Percentiles rank a stretch among this genome's conserved stretches.
phyloP scores from a whole-genome alignment of 805 yeast species.

The Hanseniaspora nectarophila region DNA sequence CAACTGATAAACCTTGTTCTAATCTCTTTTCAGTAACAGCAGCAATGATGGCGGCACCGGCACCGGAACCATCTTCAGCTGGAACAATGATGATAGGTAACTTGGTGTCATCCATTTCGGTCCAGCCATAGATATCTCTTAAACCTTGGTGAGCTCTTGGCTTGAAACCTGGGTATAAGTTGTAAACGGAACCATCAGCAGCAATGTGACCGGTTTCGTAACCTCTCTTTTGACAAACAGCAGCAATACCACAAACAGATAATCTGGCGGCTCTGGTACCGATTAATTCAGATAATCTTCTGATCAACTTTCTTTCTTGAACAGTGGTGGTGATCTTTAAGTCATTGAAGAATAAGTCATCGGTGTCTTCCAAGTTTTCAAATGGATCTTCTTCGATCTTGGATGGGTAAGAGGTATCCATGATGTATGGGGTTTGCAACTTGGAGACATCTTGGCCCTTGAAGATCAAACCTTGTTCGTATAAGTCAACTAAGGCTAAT shows the following conservation, averaged over 20 bases:
- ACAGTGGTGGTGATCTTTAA: slow-evolving; percentile 55
- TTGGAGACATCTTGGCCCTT: slow-evolving; percentile 53
- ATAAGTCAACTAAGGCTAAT: slow-evolving; percentile 61
- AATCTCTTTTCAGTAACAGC: slow-evolving; percentile 80
- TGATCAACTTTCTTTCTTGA: slow-evolving; percentile 70
- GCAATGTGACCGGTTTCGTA: slow-evolving; percentile 75
- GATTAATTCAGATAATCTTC: slow-evolving; percentile 70
- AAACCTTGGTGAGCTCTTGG: slow-evolving; percentile 80
- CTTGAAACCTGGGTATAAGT: slow-evolving; percentile 84
- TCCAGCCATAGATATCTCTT: slow-evolving; percentile 82
- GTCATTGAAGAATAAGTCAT: slow-evolving; percentile 46
- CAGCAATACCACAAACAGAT: slow-evolving; percentile 90
- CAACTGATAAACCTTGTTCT: slow-evolving; percentile 57
- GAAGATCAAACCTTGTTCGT: slow-evolving; percentile 55
- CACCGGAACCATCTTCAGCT: slow-evolving; percentile 98
- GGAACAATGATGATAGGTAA: slow-evolving; percentile 79
- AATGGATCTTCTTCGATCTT: slow-evolving; percentile 79
- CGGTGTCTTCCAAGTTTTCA: slow-evolving; percentile 68
- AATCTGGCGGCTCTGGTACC: slow-evolving; percentile 90
- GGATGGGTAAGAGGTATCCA: slow-evolving; percentile 86
- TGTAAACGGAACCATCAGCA: slow-evolving; percentile 93
- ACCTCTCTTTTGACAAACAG: slow-evolving; percentile 77
- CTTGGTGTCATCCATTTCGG: slow-evolving; percentile 28
- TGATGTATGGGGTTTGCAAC: slow-evolving; percentile 51
- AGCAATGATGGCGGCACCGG: slow-evolving; percentile 96